phyloP scores from a whole-genome alignment of 495 filamentous ascomycete species.

The Peziza echinospora region DNA sequence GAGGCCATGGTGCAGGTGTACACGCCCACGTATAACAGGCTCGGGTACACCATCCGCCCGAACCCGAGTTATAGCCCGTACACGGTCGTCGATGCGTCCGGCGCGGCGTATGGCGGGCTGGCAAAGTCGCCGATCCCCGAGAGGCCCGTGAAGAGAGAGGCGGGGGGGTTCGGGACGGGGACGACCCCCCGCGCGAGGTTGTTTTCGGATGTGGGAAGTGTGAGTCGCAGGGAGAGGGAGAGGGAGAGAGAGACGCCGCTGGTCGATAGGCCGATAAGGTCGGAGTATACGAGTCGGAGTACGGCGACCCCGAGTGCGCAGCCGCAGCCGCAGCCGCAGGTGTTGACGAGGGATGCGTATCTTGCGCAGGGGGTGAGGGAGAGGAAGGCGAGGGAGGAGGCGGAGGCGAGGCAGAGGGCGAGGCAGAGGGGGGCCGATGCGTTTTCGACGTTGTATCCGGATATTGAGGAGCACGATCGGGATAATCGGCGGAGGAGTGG shows the following conservation, averaged over 20 bases:
- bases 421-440: background rate
- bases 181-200: conserved; percentile 3
- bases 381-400: background rate
- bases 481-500: background rate
- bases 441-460: background rate
- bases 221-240: conserved; percentile 4
- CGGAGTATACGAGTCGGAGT: background rate
- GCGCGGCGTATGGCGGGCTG: background rate
- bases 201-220: too few relatives aligned
- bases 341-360: background rate
- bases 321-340: background rate
- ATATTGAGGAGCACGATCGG: background rate
- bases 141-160: conserved; percentile 2
- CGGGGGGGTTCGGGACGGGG: background rate
- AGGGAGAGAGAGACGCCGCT: conserved; percentile 4
- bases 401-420: background rate
- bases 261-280: background rate
- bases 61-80: conserved; percentile 73
- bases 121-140: conserved; percentile 5
- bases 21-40: conserved; percentile 56
- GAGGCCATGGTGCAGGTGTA: conserved; percentile 39
- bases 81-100: conserved; percentile 11
- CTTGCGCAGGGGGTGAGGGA: background rate
- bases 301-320: too few relatives aligned
- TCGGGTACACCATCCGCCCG: conserved; percentile 64